phyloP scores from a whole-genome alignment of 306 rosid species.

The Sesbania bispinosa region DNA sequence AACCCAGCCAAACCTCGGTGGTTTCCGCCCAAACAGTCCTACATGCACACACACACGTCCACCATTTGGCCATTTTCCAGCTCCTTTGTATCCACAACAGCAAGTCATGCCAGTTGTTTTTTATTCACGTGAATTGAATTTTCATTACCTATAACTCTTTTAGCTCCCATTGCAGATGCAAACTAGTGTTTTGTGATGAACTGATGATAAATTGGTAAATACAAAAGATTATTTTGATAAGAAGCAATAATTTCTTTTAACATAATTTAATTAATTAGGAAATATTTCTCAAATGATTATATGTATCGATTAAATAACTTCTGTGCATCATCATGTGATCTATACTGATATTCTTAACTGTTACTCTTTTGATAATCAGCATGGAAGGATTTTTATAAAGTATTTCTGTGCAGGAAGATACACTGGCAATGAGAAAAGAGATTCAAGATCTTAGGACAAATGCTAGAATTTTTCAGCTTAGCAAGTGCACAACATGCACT shows the following conservation, averaged over 20 bases:
- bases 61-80: too few relatives aligned
- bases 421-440: constrained; percentile 79
- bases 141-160: background rate
- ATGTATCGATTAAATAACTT: background rate
- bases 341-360: background rate
- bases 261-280: background rate
- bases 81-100: too few relatives aligned
- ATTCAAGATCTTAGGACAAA: constrained; percentile 91
- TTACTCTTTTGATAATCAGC: constrained; percentile 5
- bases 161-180: background rate
- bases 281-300: background rate
- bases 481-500: constrained; percentile 98
- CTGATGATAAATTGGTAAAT: background rate
- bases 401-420: constrained; percentile 78
- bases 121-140: background rate
- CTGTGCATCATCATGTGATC: background rate
- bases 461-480: constrained; percentile 96
- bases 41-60: too few relatives aligned
- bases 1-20: too few relatives aligned
- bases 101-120: background rate
- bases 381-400: background rate
- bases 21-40: too few relatives aligned
- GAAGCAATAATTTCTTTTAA: constrained; percentile 1
- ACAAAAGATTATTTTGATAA: background rate
- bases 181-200: background rate